phyloP scores from a whole-genome alignment of 1,139 yeast genomes.

The Pneumocystis carinii region DNA sequence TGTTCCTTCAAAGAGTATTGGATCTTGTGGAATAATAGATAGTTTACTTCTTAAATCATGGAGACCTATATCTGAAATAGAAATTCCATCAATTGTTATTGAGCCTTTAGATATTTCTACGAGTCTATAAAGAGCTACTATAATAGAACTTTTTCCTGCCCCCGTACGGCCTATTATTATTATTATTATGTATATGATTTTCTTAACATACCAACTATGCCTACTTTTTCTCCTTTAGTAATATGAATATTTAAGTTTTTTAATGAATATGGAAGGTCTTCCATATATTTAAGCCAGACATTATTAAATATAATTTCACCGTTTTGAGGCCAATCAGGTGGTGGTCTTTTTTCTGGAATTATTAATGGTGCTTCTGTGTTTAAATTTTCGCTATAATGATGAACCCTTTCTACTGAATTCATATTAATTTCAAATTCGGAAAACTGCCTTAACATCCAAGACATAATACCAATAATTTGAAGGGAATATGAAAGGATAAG shows the following conservation, averaged over 20 bases:
- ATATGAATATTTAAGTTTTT: constrained; percentile 38
- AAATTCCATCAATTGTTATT: constrained; percentile 56
- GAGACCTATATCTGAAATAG: constrained; percentile 61
- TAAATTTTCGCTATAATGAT: constrained; percentile 50
- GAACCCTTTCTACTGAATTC: constrained; percentile 61
- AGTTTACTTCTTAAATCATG: constrained; percentile 69
- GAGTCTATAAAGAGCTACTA: constrained; percentile 58
- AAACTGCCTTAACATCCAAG: constrained; percentile 46
- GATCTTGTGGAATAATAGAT: constrained; percentile 91
- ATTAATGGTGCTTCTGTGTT: constrained; percentile 40
- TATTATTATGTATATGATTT: neutral
- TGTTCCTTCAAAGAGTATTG: constrained; percentile 89
- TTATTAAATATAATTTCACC: constrained; percentile 45
- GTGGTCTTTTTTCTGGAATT: constrained; percentile 24
- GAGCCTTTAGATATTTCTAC: constrained; percentile 50
- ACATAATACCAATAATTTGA: constrained; percentile 45
- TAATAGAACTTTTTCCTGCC: constrained; percentile 65
- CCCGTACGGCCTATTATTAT: constrained; percentile 70
- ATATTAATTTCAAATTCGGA: constrained; percentile 64
- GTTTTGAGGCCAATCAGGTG: constrained; percentile 43
- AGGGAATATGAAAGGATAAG: constrained; percentile 58
- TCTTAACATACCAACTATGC: constrained; percentile 3
- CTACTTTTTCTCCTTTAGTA: constrained; percentile 55
- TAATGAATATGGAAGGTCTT: constrained; percentile 40
- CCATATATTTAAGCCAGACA: constrained; percentile 51